Evolutionary conservation across 805 yeast genomes (phyloP), one percentile per base, ranked within the genome.

Genomic region (Candida germanica): DNA sequence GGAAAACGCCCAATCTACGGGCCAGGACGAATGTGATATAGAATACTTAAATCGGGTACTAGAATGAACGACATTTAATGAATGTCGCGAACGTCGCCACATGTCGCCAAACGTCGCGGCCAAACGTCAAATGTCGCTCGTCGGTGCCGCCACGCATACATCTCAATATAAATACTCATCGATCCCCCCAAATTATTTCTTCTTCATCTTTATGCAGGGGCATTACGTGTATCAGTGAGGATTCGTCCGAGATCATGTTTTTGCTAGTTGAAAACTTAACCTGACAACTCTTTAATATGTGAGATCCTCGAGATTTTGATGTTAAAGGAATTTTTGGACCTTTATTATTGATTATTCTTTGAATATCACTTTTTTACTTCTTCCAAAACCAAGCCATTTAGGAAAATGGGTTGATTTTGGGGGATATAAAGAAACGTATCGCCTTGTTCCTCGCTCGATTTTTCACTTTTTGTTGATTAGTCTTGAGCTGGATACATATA

Each of bases 141-240:
- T n/a, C n/a, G n/a, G n/a, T n/a, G n/a, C n/a, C n/a, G n/a, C n/a
- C n/a, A n/a, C n/a, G n/a, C n/a, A n/a, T n/a, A n/a, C n/a, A n/a
- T n/a, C n/a, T n/a, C n/a, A n/a, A 14, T 22, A 29, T 33, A 33
- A 33, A 31, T 31, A 33, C n/a, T 20, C 23, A 10, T 22, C 13
- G 12, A 30, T n/a, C n/a, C 12, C 9, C 23, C 18, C 35, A 22
- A 24, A n/a, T 25, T 19, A 23, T 35, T 29, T 41, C 24, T 35
- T 51, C 61, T 61, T 64, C 72, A 86, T 89, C 97, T 83, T 91
- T 91, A 87, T 91, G 98, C 98, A 84, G 83, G 98, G 98, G 98
- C 96, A 91, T 88, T 91, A 93, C 98, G 96, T 95, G 95, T 87
- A 88, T 91, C 98, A 89, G 96, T 91, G 98, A 91, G 98, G 98